phyloP scores from a whole-genome alignment of 805 yeast species.

The Pichia ethanolica region DNA sequence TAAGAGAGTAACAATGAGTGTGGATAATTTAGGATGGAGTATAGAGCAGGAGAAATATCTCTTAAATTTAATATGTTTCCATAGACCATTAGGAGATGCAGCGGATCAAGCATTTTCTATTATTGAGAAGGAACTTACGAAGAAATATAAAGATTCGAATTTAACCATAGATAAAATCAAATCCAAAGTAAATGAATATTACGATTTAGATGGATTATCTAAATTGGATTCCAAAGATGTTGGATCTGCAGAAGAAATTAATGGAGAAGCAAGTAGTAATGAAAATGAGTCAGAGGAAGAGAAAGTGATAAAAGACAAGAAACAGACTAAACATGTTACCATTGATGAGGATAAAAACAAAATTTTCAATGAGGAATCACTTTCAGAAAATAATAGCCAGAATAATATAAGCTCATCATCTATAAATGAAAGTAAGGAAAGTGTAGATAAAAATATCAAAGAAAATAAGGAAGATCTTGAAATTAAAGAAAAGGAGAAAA shows the following conservation, averaged over 20 bases:
- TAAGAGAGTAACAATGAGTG: background rate
- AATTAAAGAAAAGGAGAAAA: background rate
- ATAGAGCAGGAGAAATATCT: slow-evolving; percentile 18
- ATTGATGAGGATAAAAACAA: slow-evolving; percentile 9
- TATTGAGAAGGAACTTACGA: slow-evolving; percentile 15
- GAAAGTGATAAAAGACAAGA: background rate
- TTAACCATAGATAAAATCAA: slow-evolving; percentile 13
- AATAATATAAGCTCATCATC: background rate
- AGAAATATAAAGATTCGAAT: slow-evolving; percentile 13
- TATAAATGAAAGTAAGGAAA: background rate
- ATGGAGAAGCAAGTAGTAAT: background rate
- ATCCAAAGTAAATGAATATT: slow-evolving; percentile 17
- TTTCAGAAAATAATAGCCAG: background rate
- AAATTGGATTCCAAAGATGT: slow-evolving; percentile 15
- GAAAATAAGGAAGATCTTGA: background rate
- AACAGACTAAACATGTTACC: slow-evolving; percentile 2
- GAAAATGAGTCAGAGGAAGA: background rate
- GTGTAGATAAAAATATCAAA: background rate
- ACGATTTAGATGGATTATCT: slow-evolving; percentile 23
- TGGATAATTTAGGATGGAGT: slow-evolving; percentile 13
- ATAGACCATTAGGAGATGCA: slow-evolving; percentile 25
- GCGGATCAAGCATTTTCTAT: slow-evolving; percentile 10
- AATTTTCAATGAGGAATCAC: background rate
- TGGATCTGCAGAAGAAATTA: background rate
- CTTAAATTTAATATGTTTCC: slow-evolving; percentile 20